phyloP scores from a whole-genome alignment of 495 filamentous ascomycete genomes.

The Xylaria palmicola region DNA sequence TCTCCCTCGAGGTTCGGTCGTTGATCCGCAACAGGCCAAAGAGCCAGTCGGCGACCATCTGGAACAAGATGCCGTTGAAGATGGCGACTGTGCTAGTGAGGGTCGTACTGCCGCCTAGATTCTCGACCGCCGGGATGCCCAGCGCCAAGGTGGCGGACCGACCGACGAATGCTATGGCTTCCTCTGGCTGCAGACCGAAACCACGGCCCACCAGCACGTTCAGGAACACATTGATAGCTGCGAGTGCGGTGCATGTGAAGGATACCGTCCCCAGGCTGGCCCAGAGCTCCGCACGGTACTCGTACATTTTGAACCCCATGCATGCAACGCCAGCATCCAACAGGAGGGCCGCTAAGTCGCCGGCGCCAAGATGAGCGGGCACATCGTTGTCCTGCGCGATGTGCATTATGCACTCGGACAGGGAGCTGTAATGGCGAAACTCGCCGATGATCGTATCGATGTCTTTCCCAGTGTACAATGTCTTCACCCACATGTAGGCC shows the following conservation, averaged over 20 bases:
- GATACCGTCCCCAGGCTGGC: slow-evolving; percentile 37
- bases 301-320: slow-evolving; percentile 50
- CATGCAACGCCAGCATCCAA: slow-evolving; percentile 47
- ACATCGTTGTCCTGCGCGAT: slow-evolving; percentile 7
- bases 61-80: slow-evolving; percentile 45
- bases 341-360: slow-evolving; percentile 42
- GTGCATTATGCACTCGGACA: slow-evolving; percentile 34
- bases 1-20: neutral
- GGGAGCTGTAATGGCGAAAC: slow-evolving; percentile 34
- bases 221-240: slow-evolving; percentile 35
- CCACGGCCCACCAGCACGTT: slow-evolving; percentile 35
- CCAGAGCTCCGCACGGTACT: slow-evolving; percentile 41
- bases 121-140: slow-evolving; percentile 32
- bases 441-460: slow-evolving; percentile 31
- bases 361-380: slow-evolving; percentile 34
- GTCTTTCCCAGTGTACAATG: slow-evolving; percentile 20
- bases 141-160: slow-evolving; percentile 45
- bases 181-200: slow-evolving; percentile 32
- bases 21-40: slow-evolving; percentile 26
- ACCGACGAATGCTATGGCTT: slow-evolving; percentile 43
- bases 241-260: slow-evolving; percentile 31
- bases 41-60: slow-evolving; percentile 42
- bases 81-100: slow-evolving; percentile 48
- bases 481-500: slow-evolving; percentile 39
- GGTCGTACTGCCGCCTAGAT: slow-evolving; percentile 38